phyloP scores from a whole-genome alignment of 73 alveolate species.

The Paramecium sonneborni region DNA sequence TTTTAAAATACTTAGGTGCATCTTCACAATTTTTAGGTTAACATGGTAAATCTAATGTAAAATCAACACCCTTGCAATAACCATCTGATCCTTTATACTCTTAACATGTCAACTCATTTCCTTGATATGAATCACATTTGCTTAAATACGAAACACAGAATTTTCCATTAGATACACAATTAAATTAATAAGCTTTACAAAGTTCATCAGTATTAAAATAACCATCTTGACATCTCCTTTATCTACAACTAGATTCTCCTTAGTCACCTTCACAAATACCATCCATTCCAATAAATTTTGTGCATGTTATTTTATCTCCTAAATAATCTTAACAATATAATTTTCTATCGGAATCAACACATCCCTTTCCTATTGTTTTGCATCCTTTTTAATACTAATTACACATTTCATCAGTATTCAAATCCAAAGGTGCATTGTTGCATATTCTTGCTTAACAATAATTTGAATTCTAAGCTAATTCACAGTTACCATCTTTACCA shows the following conservation, averaged over 20 bases:
- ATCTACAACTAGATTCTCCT: background rate
- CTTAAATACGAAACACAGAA: background rate
- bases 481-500: background rate
- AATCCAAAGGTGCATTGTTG: background rate
- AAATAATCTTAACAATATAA: background rate
- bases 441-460: background rate
- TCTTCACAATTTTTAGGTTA: background rate
- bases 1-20: background rate
- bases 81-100: background rate
- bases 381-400: background rate
- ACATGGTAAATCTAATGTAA: background rate
- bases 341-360: background rate
- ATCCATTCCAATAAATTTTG: background rate
- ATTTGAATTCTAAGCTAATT: background rate
- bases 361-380: background rate
- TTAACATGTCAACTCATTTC: background rate
- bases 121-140: background rate
- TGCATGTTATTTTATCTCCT: background rate
- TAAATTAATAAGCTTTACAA: background rate
- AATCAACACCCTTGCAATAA: background rate
- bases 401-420: background rate
- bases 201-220: background rate
- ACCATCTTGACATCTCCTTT: background rate
- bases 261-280: background rate
- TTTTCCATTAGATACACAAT: background rate